A percentile compares a stretch with the other conserved stretches of the same genome.
Evolutionary conservation across 2,329 filamentous ascomycete species (phyloP).

Genomic region (Talaromyces pinophilus): DNA sequence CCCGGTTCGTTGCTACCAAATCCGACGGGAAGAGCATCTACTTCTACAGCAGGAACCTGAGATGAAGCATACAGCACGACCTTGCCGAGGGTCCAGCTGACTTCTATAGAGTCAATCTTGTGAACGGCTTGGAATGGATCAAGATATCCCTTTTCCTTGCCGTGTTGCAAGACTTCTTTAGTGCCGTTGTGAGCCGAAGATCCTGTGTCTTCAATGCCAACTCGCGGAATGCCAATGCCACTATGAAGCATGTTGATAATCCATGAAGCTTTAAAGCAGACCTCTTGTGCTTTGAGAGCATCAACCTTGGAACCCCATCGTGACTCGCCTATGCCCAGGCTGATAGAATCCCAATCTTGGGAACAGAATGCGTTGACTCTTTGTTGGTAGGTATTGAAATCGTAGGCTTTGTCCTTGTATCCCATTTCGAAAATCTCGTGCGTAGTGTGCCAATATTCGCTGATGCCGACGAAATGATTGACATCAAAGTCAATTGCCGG

Average conservation of each 20-base stretch:
- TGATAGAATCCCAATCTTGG: constrained; percentile 77
- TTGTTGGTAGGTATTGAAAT: constrained; percentile 84
- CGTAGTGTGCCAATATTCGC: constrained; percentile 98
- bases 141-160: constrained; percentile 72
- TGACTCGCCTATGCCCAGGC: constrained; percentile 62
- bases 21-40: constrained; percentile 72
- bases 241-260: constrained; percentile 95
- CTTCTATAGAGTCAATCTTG: constrained; percentile 86
- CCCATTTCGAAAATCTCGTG: constrained; percentile 85
- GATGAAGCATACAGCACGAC: constrained; percentile 94
- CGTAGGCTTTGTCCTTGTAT: constrained; percentile 77
- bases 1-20: constrained; percentile 81
- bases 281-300: constrained; percentile 72
- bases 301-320: constrained; percentile 76
- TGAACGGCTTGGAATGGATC: constrained; percentile 91
- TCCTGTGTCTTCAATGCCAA: constrained; percentile 69
- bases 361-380: constrained; percentile 83
- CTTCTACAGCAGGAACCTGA: constrained; percentile 69
- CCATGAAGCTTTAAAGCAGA: constrained; percentile 98
- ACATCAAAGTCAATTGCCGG: constrained; percentile 95
- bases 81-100: constrained; percentile 96
- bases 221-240: constrained; percentile 86
- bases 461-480: constrained; percentile 97
- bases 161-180: constrained; percentile 66
- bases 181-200: constrained; percentile 67